Evolutionary conservation across 495 filamentous ascomycete genomes (phyloP).

Genomic region (Podospora bellae-mahoneyi): DNA sequence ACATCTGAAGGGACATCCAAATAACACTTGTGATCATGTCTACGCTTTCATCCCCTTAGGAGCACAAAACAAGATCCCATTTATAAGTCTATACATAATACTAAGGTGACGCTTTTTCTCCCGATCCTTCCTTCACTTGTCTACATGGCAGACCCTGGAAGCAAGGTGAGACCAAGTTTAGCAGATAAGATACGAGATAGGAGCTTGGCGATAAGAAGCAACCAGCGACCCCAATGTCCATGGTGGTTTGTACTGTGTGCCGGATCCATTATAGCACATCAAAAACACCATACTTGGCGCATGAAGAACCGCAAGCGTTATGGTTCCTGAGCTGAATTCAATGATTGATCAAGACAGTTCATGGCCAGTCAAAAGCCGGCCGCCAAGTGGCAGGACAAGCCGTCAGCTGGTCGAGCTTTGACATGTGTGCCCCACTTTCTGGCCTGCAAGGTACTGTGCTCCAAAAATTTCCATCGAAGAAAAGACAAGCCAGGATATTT

Average conservation of each 20-base stretch:
- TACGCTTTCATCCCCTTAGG: no score
- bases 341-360: no score
- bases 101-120: no score
- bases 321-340: no score
- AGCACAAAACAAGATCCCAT: no score
- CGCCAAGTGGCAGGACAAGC: not conserved
- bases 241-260: not conserved
- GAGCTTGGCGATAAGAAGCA: not conserved
- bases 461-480: constrained; percentile 22
- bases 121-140: not conserved
- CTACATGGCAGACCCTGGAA: not conserved
- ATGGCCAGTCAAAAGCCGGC: not conserved
- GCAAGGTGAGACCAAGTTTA: no score
- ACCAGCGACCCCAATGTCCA: not conserved
- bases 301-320: not conserved
- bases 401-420: constrained; percentile 10
- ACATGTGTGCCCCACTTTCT: constrained; percentile 13
- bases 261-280: no score
- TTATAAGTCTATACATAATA: no score
- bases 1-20: no score
- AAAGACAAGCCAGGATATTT: constrained; percentile 8
- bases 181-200: not conserved
- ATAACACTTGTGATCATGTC: no score
- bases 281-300: not conserved
- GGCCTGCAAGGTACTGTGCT: constrained; percentile 17